These are phyloP conservation scores for Medicago arabica DNA, from an alignment of 306 rosid species.

Conservation along the genomic window DNA sequence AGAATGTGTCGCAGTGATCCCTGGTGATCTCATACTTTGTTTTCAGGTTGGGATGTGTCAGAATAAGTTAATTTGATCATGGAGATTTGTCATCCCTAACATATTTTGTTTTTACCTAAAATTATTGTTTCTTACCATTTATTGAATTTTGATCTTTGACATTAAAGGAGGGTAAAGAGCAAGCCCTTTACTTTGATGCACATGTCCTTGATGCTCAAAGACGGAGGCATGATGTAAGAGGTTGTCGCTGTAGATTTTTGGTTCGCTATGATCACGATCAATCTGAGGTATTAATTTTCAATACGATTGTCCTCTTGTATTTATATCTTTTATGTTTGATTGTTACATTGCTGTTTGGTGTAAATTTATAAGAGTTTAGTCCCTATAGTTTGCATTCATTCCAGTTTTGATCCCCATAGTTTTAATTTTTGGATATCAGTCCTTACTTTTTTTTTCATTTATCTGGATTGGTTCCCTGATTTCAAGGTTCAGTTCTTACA, in stretches of 20 bases:
- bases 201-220: constrained; percentile 99
- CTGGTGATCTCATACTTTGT: constrained; percentile 95
- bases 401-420: constrained; percentile 8
- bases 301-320: constrained; percentile 10
- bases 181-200: constrained; percentile 97
- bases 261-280: constrained; percentile 97
- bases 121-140: constrained; percentile 13
- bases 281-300: constrained; percentile 75
- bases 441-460: not conserved
- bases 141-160: constrained; percentile 35
- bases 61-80: constrained; percentile 37
- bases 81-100: constrained; percentile 18
- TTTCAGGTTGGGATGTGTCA: constrained; percentile 74
- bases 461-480: not conserved
- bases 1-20: constrained; percentile 96
- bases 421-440: constrained; percentile 11
- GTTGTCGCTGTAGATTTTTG: constrained; percentile 99
- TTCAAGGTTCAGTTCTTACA: not conserved
- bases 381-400: constrained; percentile 4
- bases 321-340: constrained; percentile 35
- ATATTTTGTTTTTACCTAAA: constrained; percentile 5
- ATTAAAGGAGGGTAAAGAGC: constrained; percentile 96
- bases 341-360: constrained; percentile 2
- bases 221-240: constrained; percentile 96
- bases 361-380: constrained; percentile 13